Conservation (phyloP, 129 eudicot species). For the Gnaphalium uliginosum region DNA sequence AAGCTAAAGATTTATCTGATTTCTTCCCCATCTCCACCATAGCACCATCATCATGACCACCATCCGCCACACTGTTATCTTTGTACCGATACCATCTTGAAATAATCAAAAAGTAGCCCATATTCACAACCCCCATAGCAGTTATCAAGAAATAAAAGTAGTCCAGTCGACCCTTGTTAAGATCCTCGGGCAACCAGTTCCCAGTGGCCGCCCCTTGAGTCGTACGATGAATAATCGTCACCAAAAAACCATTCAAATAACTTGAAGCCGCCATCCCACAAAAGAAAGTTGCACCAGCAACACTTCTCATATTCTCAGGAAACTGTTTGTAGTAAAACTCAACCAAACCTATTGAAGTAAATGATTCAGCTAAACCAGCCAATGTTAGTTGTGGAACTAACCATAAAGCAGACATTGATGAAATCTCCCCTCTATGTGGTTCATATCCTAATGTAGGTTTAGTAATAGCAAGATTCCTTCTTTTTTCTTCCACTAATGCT, state of each 20-base stretch:
- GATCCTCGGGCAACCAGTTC: slow-evolving; percentile 82
- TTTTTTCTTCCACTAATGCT: slow-evolving; percentile 49
- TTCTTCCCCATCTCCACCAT: slow-evolving; percentile 42
- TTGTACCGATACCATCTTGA: slow-evolving; percentile 74
- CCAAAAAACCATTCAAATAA: slow-evolving; percentile 58
- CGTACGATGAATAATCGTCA: slow-evolving; percentile 42
- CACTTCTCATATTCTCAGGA: slow-evolving; percentile 84
- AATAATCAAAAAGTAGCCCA: slow-evolving; percentile 48
- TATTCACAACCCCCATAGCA: slow-evolving; percentile 45
- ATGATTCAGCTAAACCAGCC: slow-evolving; percentile 68
- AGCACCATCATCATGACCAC: not conserved
- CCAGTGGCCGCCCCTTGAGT: slow-evolving; percentile 48
- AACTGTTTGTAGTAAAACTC: slow-evolving; percentile 87
- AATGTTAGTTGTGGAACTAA: slow-evolving; percentile 62
- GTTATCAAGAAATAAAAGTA: slow-evolving; percentile 62
- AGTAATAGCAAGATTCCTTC: slow-evolving; percentile 47
- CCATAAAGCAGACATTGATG: slow-evolving; percentile 76
- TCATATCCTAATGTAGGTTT: slow-evolving; percentile 36
- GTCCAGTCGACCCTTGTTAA: slow-evolving; percentile 75
- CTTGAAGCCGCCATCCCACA: slow-evolving; percentile 57
- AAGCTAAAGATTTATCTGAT: slow-evolving; percentile 27
- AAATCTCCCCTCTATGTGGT: slow-evolving; percentile 38
- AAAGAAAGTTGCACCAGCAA: slow-evolving; percentile 69
- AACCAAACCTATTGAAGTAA: slow-evolving; percentile 55
- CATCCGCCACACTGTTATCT: slow-evolving; percentile 29